Evolutionary conservation across 2,329 filamentous ascomycete species (phyloP), one percentile per base, ranked within the genome.

Genomic region (Nothophoma quercina): DNA sequence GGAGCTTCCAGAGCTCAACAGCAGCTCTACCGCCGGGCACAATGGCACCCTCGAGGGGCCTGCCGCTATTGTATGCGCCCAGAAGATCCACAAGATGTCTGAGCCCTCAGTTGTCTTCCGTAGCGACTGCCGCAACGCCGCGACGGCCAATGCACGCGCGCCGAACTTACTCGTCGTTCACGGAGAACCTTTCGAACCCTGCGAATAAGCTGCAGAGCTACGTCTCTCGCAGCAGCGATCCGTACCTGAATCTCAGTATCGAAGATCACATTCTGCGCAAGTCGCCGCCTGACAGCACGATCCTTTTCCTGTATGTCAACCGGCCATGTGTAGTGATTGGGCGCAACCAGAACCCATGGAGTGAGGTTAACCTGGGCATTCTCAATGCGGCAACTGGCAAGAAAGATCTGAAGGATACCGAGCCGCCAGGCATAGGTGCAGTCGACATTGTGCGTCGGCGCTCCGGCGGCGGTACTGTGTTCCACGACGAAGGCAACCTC

Each of bases 341-440:
- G 34, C 87, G 95, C 55, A 99, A 99, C 73, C 95, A 99, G 78
- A 99, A 99, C 73, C 95, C 95, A 46, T 99, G 93, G 95, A 82
- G 91, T 7, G 95, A 99, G 78, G 87, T 91, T 56, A 90, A 96
- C 70, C 81, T 97, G 7, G 77, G 77, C 30, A 79, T 85, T 1
- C 78, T 96, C 7, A 66, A 77, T 65, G 67, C 78, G 56, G 72
- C 74, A n/a, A 49, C 32, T 25, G 36, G 28, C 16, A 60, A 71
- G 58, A 34, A 57, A 19, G 26, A 54, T 12, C 42, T 50, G 44
- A 57, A 67, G 32, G 55, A 62, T 44, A 62, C 29, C 64, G 81
- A 73, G 49, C 71, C 73, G 18, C 70, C 72, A n/a, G 67, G 60
- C 8, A 70, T 78, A 30, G 77, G 74, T 36, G 59, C 74, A 12